Evolutionary conservation across 495 filamentous ascomycete genomes (phyloP), one percentile per base, ranked within the genome.

Genomic region (Parachaetomium inaequale): DNA sequence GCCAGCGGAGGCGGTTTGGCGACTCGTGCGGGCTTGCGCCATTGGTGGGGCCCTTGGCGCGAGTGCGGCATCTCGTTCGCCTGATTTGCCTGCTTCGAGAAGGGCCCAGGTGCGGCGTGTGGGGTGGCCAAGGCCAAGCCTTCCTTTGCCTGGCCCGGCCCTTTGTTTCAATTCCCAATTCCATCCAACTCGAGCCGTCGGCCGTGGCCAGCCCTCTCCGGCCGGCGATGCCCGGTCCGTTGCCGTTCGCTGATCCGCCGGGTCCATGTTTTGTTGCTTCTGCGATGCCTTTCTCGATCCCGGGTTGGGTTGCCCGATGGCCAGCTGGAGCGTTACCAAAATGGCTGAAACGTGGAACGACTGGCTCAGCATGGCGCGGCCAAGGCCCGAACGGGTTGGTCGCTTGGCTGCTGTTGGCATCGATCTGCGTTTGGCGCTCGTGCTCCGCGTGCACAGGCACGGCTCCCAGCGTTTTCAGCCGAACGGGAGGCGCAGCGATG

Each of bases 1-100:
- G 40, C 40, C 19, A 7, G 45, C n/a, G 45, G 21, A 23, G 10
- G 10, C 19, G 45, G 21, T 26, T 26, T 23, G 45, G 45, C 49
- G 49, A 31, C 49, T 51, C 5, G 49, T 31, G 28, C 47, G 15
- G 6, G 19, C 32, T 54, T 23, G 51, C 51, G 51, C 51, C 42
- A 43, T 61, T 43, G 28, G n/a, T 21, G 45, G 29, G 42, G 32
- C n/a, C 29, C 45, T 49, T 51, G 57, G 42, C 32, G 42, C 45
- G 14, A 38, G 29, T 28, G 29, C 14, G n/a, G 32, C 6, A 19
- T 28, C 43, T n/a, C 15, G 25, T 17, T 62, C 40, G 40, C 40
- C 40, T 47, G 60, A 28, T 62, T 62, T 46, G 40, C 43, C 53
- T 51, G 36, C 38, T 52, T 62, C 32, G 53, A 62, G 60, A 56